Conservation (phyloP, 139 green algal species). For the Zygnema circumcarinatum region DNA sequence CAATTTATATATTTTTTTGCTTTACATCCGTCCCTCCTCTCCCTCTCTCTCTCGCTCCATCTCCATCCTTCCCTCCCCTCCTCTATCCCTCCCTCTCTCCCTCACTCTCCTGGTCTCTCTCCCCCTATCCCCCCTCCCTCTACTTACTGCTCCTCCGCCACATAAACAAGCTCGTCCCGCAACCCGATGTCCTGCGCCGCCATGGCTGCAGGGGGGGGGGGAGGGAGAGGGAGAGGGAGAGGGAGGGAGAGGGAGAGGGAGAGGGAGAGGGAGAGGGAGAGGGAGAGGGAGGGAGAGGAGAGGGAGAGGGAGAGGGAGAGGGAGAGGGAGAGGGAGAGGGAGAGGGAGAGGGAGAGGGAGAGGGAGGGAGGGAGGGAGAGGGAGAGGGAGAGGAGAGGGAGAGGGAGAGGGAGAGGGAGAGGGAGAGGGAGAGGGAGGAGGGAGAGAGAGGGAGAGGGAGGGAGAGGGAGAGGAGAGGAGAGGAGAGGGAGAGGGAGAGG, state of each 20-base stretch:
- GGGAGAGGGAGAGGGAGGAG: not conserved
- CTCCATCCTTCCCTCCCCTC: too few species aligned
- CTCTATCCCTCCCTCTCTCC: too few species aligned
- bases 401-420: not conserved
- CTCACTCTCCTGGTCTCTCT: too few species aligned
- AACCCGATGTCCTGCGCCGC: not conserved
- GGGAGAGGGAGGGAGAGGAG: not conserved
- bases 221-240: not conserved
- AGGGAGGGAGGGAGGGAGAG: not conserved
- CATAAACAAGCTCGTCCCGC: too few species aligned
- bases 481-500: not conserved
- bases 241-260: not conserved
- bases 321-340: conserved; percentile 2
- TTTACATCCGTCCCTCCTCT: too few species aligned
- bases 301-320: not conserved
- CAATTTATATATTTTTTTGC: too few species aligned
- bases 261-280: not conserved
- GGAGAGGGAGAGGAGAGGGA: not conserved
- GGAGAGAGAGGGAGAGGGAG: not conserved
- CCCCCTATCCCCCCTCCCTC: too few species aligned
- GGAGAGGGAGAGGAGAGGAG: not conserved
- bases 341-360: not conserved
- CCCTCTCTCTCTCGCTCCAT: too few species aligned
- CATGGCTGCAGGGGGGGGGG: not conserved
- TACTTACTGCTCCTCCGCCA: too few species aligned